Base-by-base conservation (phyloP, 768 basidiomycete genomes). In the Crepidotus variabilis region DNA sequence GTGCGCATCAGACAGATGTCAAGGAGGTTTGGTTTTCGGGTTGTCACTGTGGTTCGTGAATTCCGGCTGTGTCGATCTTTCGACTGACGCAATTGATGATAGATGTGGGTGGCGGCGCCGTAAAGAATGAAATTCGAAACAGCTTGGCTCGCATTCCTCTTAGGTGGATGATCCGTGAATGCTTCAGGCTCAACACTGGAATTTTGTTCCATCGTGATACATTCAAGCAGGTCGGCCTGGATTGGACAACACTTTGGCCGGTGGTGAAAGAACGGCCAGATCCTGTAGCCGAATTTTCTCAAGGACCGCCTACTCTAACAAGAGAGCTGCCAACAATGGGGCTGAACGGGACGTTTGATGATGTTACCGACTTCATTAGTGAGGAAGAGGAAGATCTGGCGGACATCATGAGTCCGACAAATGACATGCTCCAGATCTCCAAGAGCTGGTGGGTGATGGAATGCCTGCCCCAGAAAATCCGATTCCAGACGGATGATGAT, bases 11-110 rank as follows among this genome's bases (percentile, higher is more conserved):
- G 51, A 90, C 89, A 0, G 72, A 90, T 56, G 82, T 89, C 2
- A 76, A 82, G 48, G 89, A 92, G 61, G 90, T 92, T 1, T 92
- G 90, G 90, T 92, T 92, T 61, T 69, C 88, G 2, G 90, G 90
- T 0, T 82, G 79, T 61, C 89, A 91, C 60, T 81, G 81, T 47
- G 88, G 89, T 88, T 60, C 24, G 78, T 22, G 28, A 5, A 28
- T 51, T 36, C 13, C 21, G 21, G 14, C 14, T 21, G 20, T 5
- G 11, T 28, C 28, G 28, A 28, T 28, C 36, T 43, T 6, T 16
- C 6, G n/a, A 49, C 54, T 28, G 56, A 32, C 47, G 23, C 36
- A 13, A 47, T 49, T 21, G 47, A 36, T n/a, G 45, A 28, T 59
- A 89, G 88, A 91, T 61, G 79, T 92, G 18, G 90, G 91, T 1